phyloP scores from a whole-genome alignment of 176 grass and related monocot genomes.

The Miscanthus lutarioriparius region DNA sequence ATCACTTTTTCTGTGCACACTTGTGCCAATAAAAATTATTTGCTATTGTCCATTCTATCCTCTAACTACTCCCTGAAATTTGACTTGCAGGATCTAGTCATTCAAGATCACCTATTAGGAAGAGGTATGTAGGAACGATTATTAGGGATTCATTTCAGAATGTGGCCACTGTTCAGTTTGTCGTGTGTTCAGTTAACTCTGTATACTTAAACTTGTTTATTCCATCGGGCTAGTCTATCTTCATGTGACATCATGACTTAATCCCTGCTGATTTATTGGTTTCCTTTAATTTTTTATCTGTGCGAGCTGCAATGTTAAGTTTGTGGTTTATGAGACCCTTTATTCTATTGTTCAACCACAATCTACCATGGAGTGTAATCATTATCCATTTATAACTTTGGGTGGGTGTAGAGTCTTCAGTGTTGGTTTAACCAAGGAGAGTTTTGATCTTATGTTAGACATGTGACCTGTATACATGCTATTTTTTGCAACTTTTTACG shows the following conservation, averaged over 20 bases:
- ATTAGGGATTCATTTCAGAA: constrained; percentile 14
- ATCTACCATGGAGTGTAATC: not conserved
- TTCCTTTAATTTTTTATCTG: not conserved
- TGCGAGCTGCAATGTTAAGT: not conserved
- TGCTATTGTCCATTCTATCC: not conserved
- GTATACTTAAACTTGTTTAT: not conserved
- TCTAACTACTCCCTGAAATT: constrained; percentile 16
- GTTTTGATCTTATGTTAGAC: constrained; percentile 4
- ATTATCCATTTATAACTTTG: not conserved
- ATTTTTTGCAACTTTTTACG: constrained; percentile 17
- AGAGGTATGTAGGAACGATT: constrained; percentile 38
- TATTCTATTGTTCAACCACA: not conserved
- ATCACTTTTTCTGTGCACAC: constrained; percentile 18
- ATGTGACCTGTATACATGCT: constrained; percentile 2
- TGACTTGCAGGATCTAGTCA: constrained; percentile 58
- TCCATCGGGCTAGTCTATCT: not conserved
- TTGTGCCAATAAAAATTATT: not conserved
- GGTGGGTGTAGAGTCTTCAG: not conserved
- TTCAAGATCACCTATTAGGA: constrained; percentile 72
- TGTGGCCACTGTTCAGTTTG: not conserved
- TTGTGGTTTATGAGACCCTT: constrained; percentile 5
- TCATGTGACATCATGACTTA: not conserved
- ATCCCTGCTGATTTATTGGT: not conserved
- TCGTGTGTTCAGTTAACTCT: constrained; percentile 3
- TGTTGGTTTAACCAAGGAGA: not conserved